These are phyloP conservation scores for Suillus placidus DNA, from an alignment of 768 basidiomycete species.

Conservation along the genomic window DNA sequence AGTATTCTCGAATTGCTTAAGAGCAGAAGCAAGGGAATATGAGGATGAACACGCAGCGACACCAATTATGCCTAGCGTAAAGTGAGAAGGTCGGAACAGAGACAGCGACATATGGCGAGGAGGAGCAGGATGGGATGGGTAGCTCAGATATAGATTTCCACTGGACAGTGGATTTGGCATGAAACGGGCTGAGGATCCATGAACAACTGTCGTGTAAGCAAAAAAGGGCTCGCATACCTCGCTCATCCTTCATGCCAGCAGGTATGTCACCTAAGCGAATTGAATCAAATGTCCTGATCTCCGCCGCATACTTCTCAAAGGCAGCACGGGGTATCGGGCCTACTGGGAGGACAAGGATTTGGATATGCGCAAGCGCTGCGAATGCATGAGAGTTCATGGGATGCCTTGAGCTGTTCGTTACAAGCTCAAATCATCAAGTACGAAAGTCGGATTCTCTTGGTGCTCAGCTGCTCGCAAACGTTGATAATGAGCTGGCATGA, in stretches of 20 bases:
- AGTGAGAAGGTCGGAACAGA: conserved; percentile 77
- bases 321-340: conserved; percentile 68
- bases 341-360: conserved; percentile 84
- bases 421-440: conserved; percentile 4
- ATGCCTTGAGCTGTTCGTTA: conserved; percentile 5
- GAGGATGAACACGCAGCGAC: conserved; percentile 69
- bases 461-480: neutral
- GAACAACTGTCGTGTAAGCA: conserved; percentile 5
- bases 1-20: conserved; percentile 66
- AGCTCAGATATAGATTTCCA: conserved; percentile 83
- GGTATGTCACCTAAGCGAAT: conserved; percentile 85
- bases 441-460: neutral
- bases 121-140: conserved; percentile 74
- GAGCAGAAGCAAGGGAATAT: conserved; percentile 54
- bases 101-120: conserved; percentile 66
- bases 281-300: conserved; percentile 72
- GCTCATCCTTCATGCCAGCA: conserved; percentile 73
- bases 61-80: conserved; percentile 88
- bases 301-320: conserved; percentile 74
- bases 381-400: conserved; percentile 74
- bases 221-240: conserved; percentile 49
- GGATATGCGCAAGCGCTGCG: conserved; percentile 83
- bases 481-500: conserved; percentile 1
- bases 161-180: conserved; percentile 75
- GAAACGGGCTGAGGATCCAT: conserved; percentile 64